Base-by-base conservation (phyloP, 2,329 filamentous ascomycete species). In the Basipetospora sp. region DNA sequence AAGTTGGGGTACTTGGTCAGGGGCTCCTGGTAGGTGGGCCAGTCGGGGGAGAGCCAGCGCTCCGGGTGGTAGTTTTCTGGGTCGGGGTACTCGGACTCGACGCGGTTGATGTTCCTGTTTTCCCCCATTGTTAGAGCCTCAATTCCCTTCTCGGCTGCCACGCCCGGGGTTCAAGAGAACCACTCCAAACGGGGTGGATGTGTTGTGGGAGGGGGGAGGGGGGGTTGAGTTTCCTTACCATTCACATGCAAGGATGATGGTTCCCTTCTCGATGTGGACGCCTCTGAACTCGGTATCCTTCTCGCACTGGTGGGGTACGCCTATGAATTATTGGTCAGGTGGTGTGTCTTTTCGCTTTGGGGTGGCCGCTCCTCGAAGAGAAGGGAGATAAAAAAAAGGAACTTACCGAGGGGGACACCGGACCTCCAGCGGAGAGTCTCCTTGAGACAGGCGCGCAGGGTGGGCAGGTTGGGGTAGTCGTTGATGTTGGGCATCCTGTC, bases 11-110 rank as follows among this genome's bases (percentile, higher is more conserved):
- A 77, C 40, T 66, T 64, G 2, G 66, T 66, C n/a, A 79, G 63
- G 0, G 75, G 75, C 48, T 71, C 73, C 48, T 77, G 69, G 56
- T 69, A 79, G 1, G 74, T 76, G 1, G 75, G 75, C 64, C 68
- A 80, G 15, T 57, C 58, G n/a, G 68, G 54, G 45, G 76, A 67
- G 9, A 80, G 62, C 60, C 71, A 80, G 28, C 75, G 65, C 45
- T 77, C 73, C 0, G 76, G 74, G 19, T 62, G 67, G 55, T 66
- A 80, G 45, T 56, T 64, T 34, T 80, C 72, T n/a, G 72, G 69
- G 47, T 78, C 69, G 2, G 73, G 73, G 48, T 80, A 80, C 39
- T 64, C 68, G 26, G 55, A 55, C 2, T 66, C 62, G 43, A 77
- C 71, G 31, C 71, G 68, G 50, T 72, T 68, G 50, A 77, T 67